Conservation (phyloP, 1,284 basidiomycete genomes). For the Meira miltonrushii region DNA sequence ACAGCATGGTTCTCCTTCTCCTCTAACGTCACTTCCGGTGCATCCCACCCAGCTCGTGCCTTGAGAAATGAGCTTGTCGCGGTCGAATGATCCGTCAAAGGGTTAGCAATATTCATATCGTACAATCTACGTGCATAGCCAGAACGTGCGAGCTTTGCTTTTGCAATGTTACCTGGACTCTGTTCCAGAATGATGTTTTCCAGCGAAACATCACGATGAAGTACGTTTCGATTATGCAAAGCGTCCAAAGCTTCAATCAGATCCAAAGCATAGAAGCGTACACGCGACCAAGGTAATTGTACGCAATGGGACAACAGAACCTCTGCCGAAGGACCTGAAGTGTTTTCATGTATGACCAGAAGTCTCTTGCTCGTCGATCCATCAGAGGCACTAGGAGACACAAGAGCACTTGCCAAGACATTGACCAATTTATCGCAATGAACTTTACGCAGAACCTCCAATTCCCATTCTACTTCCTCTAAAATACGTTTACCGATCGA, state of each 20-base stretch:
- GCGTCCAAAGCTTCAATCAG: constrained; percentile 38
- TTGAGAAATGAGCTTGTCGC: constrained; percentile 3
- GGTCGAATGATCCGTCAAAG: constrained; percentile 23
- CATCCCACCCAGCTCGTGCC: constrained; percentile 33
- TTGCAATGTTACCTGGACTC: constrained; percentile 7
- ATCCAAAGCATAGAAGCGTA: constrained; percentile 27
- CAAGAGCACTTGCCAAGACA: constrained; percentile 33
- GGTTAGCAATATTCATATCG: constrained; percentile 44
- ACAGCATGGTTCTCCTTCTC: neutral
- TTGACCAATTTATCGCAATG: constrained; percentile 30
- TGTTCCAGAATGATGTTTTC: constrained; percentile 22
- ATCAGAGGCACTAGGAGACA: neutral
- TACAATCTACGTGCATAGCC: constrained; percentile 33
- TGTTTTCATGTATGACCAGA: constrained; percentile 29
- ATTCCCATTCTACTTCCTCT: constrained; percentile 45
- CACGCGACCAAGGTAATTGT: constrained; percentile 33
- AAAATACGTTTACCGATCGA: constrained; percentile 40
- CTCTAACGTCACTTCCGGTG: constrained; percentile 38
- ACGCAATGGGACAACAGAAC: constrained; percentile 35
- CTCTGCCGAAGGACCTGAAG: constrained; percentile 20
- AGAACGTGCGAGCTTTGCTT: constrained; percentile 24
- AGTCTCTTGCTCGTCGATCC: constrained; percentile 23
- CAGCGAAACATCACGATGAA: constrained; percentile 37
- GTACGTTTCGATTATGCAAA: constrained; percentile 35
- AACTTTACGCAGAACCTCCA: constrained; percentile 34